Evolutionary conservation across 345 rosid genomes (phyloP).

Genomic region (Theobroma cacao): DNA sequence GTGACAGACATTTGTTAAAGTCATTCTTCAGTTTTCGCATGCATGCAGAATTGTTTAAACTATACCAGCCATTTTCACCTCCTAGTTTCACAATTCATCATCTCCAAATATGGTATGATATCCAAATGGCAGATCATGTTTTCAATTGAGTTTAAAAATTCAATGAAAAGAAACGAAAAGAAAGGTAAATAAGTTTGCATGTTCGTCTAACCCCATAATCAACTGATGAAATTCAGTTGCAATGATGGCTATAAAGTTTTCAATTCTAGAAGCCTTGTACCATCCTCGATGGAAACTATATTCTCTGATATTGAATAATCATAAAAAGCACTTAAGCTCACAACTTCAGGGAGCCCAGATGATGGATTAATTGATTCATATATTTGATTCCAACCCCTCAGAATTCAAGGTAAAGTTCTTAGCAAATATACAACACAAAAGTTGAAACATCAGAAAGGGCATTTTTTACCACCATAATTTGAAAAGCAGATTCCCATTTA

Average conservation of each 20-base stretch:
- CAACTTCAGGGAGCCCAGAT: background rate
- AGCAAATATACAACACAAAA: background rate
- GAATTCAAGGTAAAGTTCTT: background rate
- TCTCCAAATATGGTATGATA: background rate
- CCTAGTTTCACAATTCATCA: background rate
- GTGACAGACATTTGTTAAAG: background rate
- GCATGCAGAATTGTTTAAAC: background rate
- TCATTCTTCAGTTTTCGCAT: background rate
- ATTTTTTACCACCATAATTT: background rate
- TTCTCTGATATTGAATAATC: background rate
- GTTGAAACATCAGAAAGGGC: background rate
- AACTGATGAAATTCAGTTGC: background rate
- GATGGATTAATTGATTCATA: background rate
- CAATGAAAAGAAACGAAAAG: background rate
- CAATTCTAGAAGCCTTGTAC: background rate
- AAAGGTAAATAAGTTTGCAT: too few relatives aligned
- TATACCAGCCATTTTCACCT: conserved; percentile 1
- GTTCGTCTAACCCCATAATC: background rate
- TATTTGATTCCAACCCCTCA: background rate
- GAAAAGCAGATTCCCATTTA: background rate
- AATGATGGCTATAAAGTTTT: background rate
- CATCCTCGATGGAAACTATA: background rate
- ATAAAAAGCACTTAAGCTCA: background rate
- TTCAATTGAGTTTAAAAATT: background rate
- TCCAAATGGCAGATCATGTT: background rate